phyloP scores from a whole-genome alignment of 2,329 filamentous ascomycete genomes.

The Aspergillus ruber region DNA sequence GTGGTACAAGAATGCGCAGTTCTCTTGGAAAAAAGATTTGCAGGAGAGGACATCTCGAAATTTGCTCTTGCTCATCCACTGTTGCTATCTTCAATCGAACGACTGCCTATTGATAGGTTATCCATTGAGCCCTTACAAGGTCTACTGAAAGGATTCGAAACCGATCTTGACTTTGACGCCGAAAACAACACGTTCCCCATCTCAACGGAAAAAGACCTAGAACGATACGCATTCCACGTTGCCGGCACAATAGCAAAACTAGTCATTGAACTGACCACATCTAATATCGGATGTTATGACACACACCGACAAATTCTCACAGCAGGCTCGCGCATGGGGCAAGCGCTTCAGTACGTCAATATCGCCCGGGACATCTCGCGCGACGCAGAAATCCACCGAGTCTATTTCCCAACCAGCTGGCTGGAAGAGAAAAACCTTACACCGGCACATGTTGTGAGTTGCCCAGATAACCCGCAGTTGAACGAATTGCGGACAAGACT shows the following conservation, averaged over 20 bases:
- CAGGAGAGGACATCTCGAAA: not conserved
- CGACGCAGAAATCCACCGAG: slow-evolving; percentile 59
- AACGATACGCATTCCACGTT: slow-evolving; percentile 60
- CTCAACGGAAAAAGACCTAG: slow-evolving; percentile 50
- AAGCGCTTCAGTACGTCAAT: slow-evolving; percentile 70
- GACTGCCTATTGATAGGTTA: slow-evolving; percentile 53
- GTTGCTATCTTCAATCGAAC: slow-evolving; percentile 40
- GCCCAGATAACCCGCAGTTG: slow-evolving; percentile 1
- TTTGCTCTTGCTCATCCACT: not conserved
- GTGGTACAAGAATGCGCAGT: not conserved
- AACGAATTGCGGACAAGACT: slow-evolving; percentile 47
- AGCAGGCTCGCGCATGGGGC: slow-evolving; percentile 52
- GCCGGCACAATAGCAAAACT: slow-evolving; percentile 67
- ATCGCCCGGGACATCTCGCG: slow-evolving; percentile 67
- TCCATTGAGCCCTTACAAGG: slow-evolving; percentile 56
- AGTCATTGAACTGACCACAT: slow-evolving; percentile 60
- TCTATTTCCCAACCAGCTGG: slow-evolving; percentile 64
- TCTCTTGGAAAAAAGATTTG: not conserved
- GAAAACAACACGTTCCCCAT: slow-evolving; percentile 48
- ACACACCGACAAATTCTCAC: slow-evolving; percentile 19
- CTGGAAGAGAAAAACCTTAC: slow-evolving; percentile 50
- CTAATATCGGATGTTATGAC: slow-evolving; percentile 39
- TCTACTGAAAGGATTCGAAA: slow-evolving; percentile 62
- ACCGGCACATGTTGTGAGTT: slow-evolving; percentile 6
- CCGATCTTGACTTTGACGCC: slow-evolving; percentile 53